Evolutionary conservation across 2,329 filamentous ascomycete genomes (phyloP).

Genomic region (Exophiala calicioides): DNA sequence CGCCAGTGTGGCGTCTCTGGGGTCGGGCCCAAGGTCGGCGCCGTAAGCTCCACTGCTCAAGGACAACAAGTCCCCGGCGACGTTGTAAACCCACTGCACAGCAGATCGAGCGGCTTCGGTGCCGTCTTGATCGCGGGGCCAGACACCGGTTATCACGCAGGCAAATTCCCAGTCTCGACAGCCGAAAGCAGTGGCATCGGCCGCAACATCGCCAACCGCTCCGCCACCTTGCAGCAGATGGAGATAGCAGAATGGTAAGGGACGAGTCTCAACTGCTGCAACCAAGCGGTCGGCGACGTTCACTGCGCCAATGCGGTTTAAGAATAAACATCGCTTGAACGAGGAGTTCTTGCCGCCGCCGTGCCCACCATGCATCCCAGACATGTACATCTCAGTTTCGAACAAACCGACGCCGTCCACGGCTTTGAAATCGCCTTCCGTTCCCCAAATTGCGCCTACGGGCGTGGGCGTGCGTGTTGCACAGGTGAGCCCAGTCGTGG

Average conservation of each 20-base stretch:
- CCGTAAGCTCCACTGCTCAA: constrained; percentile 56
- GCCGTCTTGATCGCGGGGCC: constrained; percentile 56
- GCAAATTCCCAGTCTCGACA: constrained; percentile 66
- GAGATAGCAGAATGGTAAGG: constrained; percentile 60
- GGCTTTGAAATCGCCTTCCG: constrained; percentile 34
- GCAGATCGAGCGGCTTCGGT: constrained; percentile 42
- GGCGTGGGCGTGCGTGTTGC: constrained; percentile 19
- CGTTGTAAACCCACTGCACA: constrained; percentile 59
- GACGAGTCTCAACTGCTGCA: constrained; percentile 50
- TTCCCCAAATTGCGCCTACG: constrained; percentile 37
- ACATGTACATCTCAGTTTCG: constrained; percentile 63
- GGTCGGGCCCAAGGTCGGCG: constrained; percentile 65
- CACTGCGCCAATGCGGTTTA: constrained; percentile 49
- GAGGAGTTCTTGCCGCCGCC: constrained; percentile 60
- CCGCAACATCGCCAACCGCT: constrained; percentile 47
- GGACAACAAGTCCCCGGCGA: constrained; percentile 51
- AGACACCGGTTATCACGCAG: constrained; percentile 64
- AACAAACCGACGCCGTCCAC: constrained; percentile 57
- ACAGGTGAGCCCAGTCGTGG: constrained; percentile 3
- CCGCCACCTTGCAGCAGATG: constrained; percentile 64
- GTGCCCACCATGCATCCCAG: constrained; percentile 61
- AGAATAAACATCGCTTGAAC: constrained; percentile 66
- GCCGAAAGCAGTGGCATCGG: constrained; percentile 59
- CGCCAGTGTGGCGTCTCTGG: constrained; percentile 56
- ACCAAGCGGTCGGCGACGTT: constrained; percentile 43